Conservation (phyloP, 805 yeast species). For the Torulaspora microellipsoides region DNA sequence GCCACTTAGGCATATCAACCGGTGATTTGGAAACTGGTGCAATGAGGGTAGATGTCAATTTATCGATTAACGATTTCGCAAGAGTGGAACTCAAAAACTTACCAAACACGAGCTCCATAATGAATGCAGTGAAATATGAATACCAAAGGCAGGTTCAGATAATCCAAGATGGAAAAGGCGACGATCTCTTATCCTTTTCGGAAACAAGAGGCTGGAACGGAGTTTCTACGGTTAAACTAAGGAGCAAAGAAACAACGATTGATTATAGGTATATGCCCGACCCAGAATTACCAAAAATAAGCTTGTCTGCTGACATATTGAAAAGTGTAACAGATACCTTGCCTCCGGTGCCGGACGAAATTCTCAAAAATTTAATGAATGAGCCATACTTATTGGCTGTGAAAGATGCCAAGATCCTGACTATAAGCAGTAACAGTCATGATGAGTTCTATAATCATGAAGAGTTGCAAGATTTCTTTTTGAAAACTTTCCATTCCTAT, state of each 20-base stretch:
- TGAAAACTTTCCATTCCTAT: slow-evolving; percentile 35
- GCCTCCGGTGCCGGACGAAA: slow-evolving; percentile 61
- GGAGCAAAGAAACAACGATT: slow-evolving; percentile 74
- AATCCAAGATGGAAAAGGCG: slow-evolving; percentile 38
- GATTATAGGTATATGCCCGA: slow-evolving; percentile 96
- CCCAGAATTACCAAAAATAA: slow-evolving; percentile 70
- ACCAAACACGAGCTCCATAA: slow-evolving; percentile 76
- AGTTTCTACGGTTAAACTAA: slow-evolving; percentile 52
- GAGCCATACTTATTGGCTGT: slow-evolving; percentile 54
- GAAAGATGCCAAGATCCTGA: slow-evolving; percentile 70
- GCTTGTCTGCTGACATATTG: slow-evolving; percentile 40
- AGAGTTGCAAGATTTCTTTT: slow-evolving; percentile 50
- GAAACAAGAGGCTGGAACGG: slow-evolving; percentile 97
- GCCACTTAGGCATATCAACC: slow-evolving; percentile 66
- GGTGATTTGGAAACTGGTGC: slow-evolving; percentile 96
- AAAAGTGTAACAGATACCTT: slow-evolving; percentile 39
- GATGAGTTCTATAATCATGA: slow-evolving; percentile 25
- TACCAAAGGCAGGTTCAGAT: slow-evolving; percentile 60
- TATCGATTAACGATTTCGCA: slow-evolving; percentile 67
- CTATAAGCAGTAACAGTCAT: slow-evolving; percentile 41
- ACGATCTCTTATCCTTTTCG: slow-evolving; percentile 23
- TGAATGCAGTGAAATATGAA: slow-evolving; percentile 70
- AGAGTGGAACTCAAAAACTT: slow-evolving; percentile 88
- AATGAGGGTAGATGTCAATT: slow-evolving; percentile 89
- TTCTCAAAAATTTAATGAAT: slow-evolving; percentile 42